Evolutionary conservation across 768 basidiomycete species (phyloP).

Genomic region (Stropharia rugosoannulata): DNA sequence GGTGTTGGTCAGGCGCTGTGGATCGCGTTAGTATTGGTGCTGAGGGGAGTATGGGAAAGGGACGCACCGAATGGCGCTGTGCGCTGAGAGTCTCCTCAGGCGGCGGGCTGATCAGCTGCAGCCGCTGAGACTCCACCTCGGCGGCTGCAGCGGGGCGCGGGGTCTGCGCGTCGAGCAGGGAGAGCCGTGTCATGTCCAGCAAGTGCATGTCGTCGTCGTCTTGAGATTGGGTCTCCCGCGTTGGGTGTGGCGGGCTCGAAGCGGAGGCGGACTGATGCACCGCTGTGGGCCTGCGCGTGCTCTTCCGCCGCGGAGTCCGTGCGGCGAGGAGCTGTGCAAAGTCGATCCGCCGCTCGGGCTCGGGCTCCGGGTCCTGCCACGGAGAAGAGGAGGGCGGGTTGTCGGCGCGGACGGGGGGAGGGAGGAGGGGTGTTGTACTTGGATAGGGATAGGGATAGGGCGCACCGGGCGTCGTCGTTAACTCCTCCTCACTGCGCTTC

Average conservation of each 20-base stretch:
- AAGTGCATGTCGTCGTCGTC: neutral
- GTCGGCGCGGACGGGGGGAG: too few relatives aligned
- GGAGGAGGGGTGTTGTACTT: too few relatives aligned
- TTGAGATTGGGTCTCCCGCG: neutral
- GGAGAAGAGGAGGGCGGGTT: too few relatives aligned
- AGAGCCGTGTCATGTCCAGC: neutral
- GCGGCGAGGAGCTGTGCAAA: neutral
- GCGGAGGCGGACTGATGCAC: too few relatives aligned
- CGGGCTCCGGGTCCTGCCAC: too few relatives aligned
- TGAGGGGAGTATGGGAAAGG: constrained; percentile 1
- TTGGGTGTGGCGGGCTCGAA: too few relatives aligned
- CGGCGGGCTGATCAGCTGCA: constrained; percentile 56
- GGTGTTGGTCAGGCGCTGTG: neutral
- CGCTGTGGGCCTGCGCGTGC: neutral
- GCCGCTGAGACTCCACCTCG: constrained; percentile 23
- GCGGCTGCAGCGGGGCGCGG: neutral
- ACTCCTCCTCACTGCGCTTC: too few relatives aligned
- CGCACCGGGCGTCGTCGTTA: too few relatives aligned
- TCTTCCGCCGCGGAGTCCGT: neutral
- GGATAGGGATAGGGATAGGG: too few relatives aligned
- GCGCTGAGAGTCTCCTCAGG: constrained; percentile 53
- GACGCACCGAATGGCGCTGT: constrained; percentile 23
- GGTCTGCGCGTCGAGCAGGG: neutral
- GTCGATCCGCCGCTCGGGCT: neutral
- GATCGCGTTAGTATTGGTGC: neutral